Evolutionary conservation across 306 rosid species (phyloP).

Genomic region (Luffa acutangula): DNA sequence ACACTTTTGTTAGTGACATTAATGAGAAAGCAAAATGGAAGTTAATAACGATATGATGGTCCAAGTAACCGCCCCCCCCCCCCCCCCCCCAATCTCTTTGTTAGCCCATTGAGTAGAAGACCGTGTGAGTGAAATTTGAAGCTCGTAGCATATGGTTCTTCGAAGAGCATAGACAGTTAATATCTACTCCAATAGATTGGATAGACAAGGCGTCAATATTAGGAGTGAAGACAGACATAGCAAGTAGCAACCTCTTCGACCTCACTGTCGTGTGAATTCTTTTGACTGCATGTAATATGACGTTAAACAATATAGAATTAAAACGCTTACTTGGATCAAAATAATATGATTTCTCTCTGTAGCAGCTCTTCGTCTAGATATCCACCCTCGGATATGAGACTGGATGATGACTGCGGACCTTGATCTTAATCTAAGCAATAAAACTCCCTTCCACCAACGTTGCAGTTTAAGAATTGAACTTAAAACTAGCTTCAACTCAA

Average conservation of each 20-base stretch:
- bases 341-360: constrained; percentile 30
- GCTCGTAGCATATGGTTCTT: not conserved
- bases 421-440: constrained; percentile 29
- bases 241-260: not conserved
- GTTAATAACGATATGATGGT: not conserved
- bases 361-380: constrained; percentile 39
- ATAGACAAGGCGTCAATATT: not conserved
- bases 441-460: constrained; percentile 67
- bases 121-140: constrained; percentile 15
- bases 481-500: constrained; percentile 32
- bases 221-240: not conserved
- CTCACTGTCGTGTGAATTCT: not conserved
- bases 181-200: not conserved
- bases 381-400: constrained; percentile 62
- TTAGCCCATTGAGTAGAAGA: not conserved
- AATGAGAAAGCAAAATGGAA: not conserved
- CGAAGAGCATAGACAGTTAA: not conserved
- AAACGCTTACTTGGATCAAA: constrained; percentile 54
- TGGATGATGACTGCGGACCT: constrained; percentile 53
- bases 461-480: constrained; percentile 61
- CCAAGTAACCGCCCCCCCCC: not conserved
- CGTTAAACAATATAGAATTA: not conserved
- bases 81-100: not conserved
- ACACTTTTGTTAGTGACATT: not conserved
- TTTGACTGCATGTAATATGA: not conserved